Base-by-base conservation (phyloP, 2,329 filamentous ascomycete species). In the Pseudogymnoascus sp. region DNA sequence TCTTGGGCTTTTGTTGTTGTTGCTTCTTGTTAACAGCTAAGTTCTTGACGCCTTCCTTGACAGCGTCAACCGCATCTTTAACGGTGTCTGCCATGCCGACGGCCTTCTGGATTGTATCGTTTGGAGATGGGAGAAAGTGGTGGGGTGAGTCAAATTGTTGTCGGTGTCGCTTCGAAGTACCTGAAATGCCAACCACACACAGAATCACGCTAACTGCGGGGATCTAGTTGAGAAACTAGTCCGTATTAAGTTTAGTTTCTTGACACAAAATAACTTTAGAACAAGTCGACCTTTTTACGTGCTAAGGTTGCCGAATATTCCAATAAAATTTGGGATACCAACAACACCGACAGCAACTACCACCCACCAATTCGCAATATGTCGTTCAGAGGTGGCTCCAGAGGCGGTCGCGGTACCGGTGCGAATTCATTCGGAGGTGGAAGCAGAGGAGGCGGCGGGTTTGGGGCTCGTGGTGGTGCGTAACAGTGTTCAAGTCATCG, bases 1-100 rank as follows among this genome's bases (percentile, higher is more conserved):
- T 72, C 69, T 78, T 76, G 70, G 77, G 79, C 69, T 68, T 67
- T 69, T 74, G 71, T 70, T 77, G 71, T 70, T 77, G 76, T 62
- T 70, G 69, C 63, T 74, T 70, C 66, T 72, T 72, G 43, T 75
- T 71, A 63, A 78, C 80, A 65, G 87, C 79, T 53, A 80, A 77
- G 66, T 85, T 84, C 76, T 87, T 87, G 69, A 86, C 80, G 64
- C 79, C 80, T 69, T 86, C 84, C 66, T 79, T 77, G 66, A 81
- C 77, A 68, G 79, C 72, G 62, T 79, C 76, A 62, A 82, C 76
- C 63, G 77, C 76, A 66, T 80, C 69, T 64, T 81, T 79, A 61
- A 79, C 76, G 67, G 77, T 73, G 68, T 82, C 80, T 31, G 59
- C 59, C 80, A 82, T 83, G 68, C 62, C 73, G 72, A 40, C 59